Percentiles rank a stretch among this genome's conserved stretches.
phyloP scores from a whole-genome alignment of 2,329 filamentous ascomycete genomes.

The Neonectria neomacrospora region DNA sequence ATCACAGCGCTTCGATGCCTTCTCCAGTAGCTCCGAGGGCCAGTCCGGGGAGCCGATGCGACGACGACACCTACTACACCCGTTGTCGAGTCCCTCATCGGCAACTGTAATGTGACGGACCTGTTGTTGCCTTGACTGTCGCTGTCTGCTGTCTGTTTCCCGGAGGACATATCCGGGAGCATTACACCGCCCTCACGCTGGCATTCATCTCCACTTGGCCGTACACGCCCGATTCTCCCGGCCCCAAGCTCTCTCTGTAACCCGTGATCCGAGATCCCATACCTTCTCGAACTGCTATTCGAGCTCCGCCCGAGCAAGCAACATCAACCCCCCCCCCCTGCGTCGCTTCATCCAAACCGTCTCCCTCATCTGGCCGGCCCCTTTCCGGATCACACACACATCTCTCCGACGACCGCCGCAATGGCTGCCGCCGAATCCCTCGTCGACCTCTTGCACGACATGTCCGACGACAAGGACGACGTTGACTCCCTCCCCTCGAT shows the following conservation, averaged over 20 bases:
- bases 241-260: conserved; percentile 14
- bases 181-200: background rate
- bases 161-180: background rate
- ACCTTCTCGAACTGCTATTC: conserved; percentile 1
- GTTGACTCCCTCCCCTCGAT: conserved; percentile 73
- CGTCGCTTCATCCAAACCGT: background rate
- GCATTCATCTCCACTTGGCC: background rate
- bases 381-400: background rate
- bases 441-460: conserved; percentile 64
- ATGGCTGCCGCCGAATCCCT: conserved; percentile 57
- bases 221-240: background rate
- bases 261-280: conserved; percentile 32
- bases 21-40: conserved; percentile 31
- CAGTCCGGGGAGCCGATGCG: conserved; percentile 36
- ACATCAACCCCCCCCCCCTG: conserved; percentile 10
- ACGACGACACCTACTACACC: conserved; percentile 23
- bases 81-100: conserved; percentile 29
- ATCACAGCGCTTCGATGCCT: conserved; percentile 33
- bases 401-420: conserved; percentile 13
- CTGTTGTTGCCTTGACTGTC: conserved; percentile 21
- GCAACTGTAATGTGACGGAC: conserved; percentile 25
- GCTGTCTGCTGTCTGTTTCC: conserved; percentile 17
- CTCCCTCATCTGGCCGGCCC: background rate
- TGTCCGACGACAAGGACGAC: conserved; percentile 64
- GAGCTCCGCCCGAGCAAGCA: conserved; percentile 16